Percentiles rank a stretch among this genome's conserved stretches.
Conservation (phyloP, 2,329 filamentous ascomycete species). For the Rutstroemia sydowiana region DNA sequence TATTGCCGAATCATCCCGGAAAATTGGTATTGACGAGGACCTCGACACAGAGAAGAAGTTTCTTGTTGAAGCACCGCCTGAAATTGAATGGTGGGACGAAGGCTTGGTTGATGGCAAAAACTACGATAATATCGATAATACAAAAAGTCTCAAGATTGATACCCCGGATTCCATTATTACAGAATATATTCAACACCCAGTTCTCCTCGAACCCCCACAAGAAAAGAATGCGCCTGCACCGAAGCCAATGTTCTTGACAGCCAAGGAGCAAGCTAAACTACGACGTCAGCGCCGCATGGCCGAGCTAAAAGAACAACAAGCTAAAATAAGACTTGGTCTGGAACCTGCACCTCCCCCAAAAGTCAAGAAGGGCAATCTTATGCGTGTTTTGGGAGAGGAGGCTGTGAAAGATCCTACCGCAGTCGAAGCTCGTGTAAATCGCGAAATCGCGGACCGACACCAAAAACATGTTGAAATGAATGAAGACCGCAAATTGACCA, state of each 20-base stretch:
- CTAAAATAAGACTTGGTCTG: conserved; percentile 86
- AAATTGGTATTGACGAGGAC: conserved; percentile 91
- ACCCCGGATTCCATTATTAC: conserved; percentile 83
- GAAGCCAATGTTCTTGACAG: conserved; percentile 88
- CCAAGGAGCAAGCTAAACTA: conserved; percentile 84
- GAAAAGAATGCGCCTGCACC: conserved; percentile 71
- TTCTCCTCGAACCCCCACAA: conserved; percentile 83
- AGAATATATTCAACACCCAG: conserved; percentile 84
- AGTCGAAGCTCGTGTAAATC: conserved; percentile 88
- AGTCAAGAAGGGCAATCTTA: conserved; percentile 94
- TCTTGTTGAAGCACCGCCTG: conserved; percentile 73
- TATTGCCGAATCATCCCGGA: conserved; percentile 79
- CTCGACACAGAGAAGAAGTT: conserved; percentile 84
- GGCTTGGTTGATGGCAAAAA: conserved; percentile 67
- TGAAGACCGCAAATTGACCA: conserved; percentile 77
- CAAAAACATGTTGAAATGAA: conserved; percentile 72
- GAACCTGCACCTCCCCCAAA: conserved; percentile 88
- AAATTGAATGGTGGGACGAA: conserved; percentile 97
- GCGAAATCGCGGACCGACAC: conserved; percentile 82
- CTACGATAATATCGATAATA: conserved; percentile 64
- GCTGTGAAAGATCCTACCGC: conserved; percentile 94
- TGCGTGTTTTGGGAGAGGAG: conserved; percentile 83
- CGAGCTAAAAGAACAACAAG: conserved; percentile 91
- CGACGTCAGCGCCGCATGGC: conserved; percentile 85
- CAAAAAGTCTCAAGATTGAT: conserved; percentile 62